Percentiles rank a stretch among this genome's conserved stretches.
phyloP scores from a whole-genome alignment of 176 grass and related monocot species.

The Pontederia paniculata region DNA sequence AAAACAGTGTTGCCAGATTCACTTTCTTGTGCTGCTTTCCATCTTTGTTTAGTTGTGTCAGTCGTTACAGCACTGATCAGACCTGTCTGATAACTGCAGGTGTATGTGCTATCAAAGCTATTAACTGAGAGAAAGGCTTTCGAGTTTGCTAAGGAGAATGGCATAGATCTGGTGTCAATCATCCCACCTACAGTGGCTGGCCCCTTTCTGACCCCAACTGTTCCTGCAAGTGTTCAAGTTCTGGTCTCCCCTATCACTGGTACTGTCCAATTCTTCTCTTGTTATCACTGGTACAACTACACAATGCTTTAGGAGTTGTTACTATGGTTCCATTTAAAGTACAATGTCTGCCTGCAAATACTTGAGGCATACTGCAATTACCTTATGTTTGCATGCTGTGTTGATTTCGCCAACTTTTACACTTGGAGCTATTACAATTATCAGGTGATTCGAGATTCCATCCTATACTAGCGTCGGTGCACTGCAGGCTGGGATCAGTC shows the following conservation, averaged over 20 bases:
- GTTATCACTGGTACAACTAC: no score
- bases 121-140: slow-evolving; percentile 63
- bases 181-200: slow-evolving; percentile 66
- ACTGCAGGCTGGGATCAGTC: slow-evolving; percentile 59
- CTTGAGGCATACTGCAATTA: no score
- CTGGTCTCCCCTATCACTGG: slow-evolving; percentile 66
- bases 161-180: slow-evolving; percentile 47
- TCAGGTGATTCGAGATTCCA: slow-evolving; percentile 47
- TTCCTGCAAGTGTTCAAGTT: slow-evolving; percentile 68
- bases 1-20: no score
- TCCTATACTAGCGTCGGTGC: slow-evolving; percentile 49
- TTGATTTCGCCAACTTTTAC: background rate
- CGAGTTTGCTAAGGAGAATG: slow-evolving; percentile 48
- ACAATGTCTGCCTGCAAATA: no score
- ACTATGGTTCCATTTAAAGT: no score
- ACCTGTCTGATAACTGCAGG: slow-evolving; percentile 14
- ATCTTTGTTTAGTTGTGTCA: no score
- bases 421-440: background rate
- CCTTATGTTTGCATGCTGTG: background rate
- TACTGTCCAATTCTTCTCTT: background rate
- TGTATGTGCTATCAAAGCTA: slow-evolving; percentile 73
- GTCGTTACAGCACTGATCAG: no score
- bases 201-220: slow-evolving; percentile 52
- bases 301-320: no score
- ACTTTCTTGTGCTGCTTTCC: no score